Conservation (phyloP, 2,329 filamentous ascomycete species). For the Diplodia seriata region DNA sequence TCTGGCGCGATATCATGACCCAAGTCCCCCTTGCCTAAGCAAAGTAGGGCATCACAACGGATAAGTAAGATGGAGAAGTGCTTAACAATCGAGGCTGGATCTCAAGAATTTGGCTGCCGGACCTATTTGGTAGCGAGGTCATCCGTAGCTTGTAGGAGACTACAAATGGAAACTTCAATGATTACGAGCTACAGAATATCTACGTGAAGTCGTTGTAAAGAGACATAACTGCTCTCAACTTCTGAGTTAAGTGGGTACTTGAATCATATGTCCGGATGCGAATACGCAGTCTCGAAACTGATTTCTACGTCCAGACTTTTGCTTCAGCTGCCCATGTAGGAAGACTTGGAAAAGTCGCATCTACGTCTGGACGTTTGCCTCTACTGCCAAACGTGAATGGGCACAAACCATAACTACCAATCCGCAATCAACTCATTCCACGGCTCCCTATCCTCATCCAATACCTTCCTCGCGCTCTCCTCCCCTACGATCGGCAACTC, state of each 20-base stretch:
- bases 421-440: slow-evolving; percentile 57
- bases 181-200: neutral
- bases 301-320: too few species aligned
- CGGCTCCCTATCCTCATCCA: slow-evolving; percentile 51
- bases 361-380: too few species aligned
- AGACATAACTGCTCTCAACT: neutral
- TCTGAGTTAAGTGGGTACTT: too few species aligned
- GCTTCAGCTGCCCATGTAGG: too few species aligned
- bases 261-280: too few species aligned
- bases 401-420: slow-evolving; percentile 40
- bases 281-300: too few species aligned
- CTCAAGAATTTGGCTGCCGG: neutral
- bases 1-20: neutral
- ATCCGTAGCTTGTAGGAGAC: neutral
- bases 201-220: neutral
- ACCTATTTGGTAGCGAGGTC: neutral
- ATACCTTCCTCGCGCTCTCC: slow-evolving; percentile 56
- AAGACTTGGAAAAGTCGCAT: too few species aligned
- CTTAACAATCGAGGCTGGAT: neutral
- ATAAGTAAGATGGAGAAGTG: neutral
- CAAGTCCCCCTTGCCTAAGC: neutral
- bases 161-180: neutral
- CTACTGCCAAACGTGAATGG: too few species aligned
- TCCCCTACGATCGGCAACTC: slow-evolving; percentile 55
- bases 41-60: neutral